Evolutionary conservation across 1,139 yeast species (phyloP), one percentile per base, ranked within the genome.

Genomic region (Suhomyces bolitotheri): DNA sequence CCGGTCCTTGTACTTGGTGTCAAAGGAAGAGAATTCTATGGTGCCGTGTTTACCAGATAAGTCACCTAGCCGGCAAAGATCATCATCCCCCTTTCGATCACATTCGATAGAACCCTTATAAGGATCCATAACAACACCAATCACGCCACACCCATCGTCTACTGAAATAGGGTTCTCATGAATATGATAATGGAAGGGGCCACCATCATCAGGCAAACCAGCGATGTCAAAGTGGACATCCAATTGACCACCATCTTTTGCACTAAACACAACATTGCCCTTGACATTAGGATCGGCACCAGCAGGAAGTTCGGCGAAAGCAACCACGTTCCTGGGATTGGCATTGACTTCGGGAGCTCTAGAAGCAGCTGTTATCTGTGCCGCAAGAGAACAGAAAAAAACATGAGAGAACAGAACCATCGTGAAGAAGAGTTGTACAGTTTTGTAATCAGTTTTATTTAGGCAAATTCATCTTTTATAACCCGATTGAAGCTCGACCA

Each of bases 31-130:
- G 16, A 78, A 64, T 47, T 75, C 66, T 44, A 78, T 73, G 57
- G 64, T 64, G 3, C 84, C 85, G 53, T 78, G 82, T 50, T 78
- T 79, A 21, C 84, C 84, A 29, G 80, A 72, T 45, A 79, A 71
- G 50, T 79, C 83, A 29, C 85, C 84, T 20, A 77, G 70, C 54
- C 75, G 76, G 53, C 83, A 78, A 31, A 58, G 62, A 7, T 78
- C 60, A 54, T 80, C 81, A 46, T 68, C 65, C 14, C 64, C 65
- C 40, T 69, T 68, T 10, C 48, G 46, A 29, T 65, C 70, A 54
- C 82, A 77, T 31, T 63, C 62, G 3, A 62, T 52, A 12, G 68
- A 53, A 2, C 78, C 80, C 30, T 59, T 49, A 50, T 64, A 78
- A 9, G 83, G 83, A 48, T 78, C 76, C 40, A 78, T 75, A 44